These are phyloP conservation scores for Aspergillus unguis DNA, from an alignment of 2,329 filamentous ascomycete genomes.

Conservation along the genomic window DNA sequence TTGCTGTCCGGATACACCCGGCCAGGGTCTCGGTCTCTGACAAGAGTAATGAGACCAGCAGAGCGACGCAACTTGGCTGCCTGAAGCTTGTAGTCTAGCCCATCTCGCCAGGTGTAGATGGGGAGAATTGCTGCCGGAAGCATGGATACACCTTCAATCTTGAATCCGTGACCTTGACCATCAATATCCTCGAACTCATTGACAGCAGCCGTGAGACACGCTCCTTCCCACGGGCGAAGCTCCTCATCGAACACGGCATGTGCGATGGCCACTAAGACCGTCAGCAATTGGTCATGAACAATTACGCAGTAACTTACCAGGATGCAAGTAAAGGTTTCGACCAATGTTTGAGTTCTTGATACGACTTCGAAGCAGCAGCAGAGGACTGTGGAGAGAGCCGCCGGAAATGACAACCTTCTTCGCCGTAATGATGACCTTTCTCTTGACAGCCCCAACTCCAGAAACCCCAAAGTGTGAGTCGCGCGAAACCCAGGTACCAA, in stretches of 20 bases:
- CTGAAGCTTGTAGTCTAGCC: constrained; percentile 69
- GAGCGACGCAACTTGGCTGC: constrained; percentile 66
- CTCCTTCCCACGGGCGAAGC: constrained; percentile 69
- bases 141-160: constrained; percentile 76
- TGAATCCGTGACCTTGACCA: constrained; percentile 73
- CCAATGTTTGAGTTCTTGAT: constrained; percentile 80
- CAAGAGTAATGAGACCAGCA: constrained; percentile 69
- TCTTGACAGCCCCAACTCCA: constrained; percentile 50
- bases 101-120: constrained; percentile 63
- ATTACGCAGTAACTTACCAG: constrained; percentile 52
- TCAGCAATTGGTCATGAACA: constrained; percentile 1
- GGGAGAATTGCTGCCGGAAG: constrained; percentile 64
- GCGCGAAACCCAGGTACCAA: constrained; percentile 71
- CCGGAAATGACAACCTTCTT: constrained; percentile 76
- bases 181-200: constrained; percentile 78
- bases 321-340: constrained; percentile 77
- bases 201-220: constrained; percentile 75
- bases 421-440: constrained; percentile 69
- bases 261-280: constrained; percentile 37
- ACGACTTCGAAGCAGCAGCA: constrained; percentile 73
- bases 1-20: constrained; percentile 68
- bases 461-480: constrained; percentile 60
- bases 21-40: constrained; percentile 72
- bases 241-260: constrained; percentile 66
- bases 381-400: constrained; percentile 72